Percentiles rank a stretch among this genome's conserved stretches.
Evolutionary conservation across 495 filamentous ascomycete genomes (phyloP).

Genomic region (Penicillium silybi): DNA sequence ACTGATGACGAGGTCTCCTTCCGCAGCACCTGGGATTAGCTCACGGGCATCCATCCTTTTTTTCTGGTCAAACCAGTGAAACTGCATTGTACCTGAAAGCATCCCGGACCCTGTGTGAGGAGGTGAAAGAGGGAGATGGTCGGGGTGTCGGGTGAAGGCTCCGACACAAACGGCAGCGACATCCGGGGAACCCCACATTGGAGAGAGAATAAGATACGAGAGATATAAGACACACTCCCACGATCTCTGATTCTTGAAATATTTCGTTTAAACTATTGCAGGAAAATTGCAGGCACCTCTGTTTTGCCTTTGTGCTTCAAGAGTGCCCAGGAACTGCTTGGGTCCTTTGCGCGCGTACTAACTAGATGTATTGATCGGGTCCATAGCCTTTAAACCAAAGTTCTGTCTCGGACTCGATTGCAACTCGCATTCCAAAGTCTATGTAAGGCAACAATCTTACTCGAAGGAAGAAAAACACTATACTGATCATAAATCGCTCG

Average conservation of each 20-base stretch:
- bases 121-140: not conserved
- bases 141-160: not conserved
- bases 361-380: constrained; percentile 53
- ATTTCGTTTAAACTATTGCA: not conserved
- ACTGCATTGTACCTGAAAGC: not conserved
- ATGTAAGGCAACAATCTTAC: not conserved
- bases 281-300: constrained; percentile 12
- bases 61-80: not conserved
- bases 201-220: no score
- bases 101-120: not conserved
- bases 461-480: not conserved
- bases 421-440: constrained; percentile 55
- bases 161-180: not conserved
- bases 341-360: constrained; percentile 44
- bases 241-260: no score
- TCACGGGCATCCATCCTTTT: not conserved
- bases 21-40: not conserved
- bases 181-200: not conserved
- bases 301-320: constrained; percentile 51
- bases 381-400: constrained; percentile 59
- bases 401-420: constrained; percentile 38
- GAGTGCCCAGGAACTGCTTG: constrained; percentile 53
- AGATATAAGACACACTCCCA: no score
- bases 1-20: constrained; percentile 14
- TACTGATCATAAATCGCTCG: constrained; percentile 32